A percentile compares a stretch with the other conserved stretches of the same genome.
phyloP scores from a whole-genome alignment of 139 green algal genomes.

The Chlorella sp. region DNA sequence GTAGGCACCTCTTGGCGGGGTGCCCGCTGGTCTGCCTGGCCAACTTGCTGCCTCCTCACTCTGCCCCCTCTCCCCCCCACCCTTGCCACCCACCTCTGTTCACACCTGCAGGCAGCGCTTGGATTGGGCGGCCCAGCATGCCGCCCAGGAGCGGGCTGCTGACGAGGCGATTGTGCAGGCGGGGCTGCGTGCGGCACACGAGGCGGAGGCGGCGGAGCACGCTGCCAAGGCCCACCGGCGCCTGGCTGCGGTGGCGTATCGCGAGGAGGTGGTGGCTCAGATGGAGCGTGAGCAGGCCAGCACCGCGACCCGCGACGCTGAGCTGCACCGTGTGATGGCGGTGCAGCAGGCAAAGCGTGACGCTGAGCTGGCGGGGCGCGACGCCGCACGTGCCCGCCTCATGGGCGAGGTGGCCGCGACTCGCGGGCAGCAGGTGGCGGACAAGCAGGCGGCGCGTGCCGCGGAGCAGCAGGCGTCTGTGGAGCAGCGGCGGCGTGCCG shows the following conservation, averaged over 20 bases:
- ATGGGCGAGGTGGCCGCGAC: constrained; percentile 29
- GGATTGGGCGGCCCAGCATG: background rate
- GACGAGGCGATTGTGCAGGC: constrained; percentile 24
- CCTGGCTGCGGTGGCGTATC: background rate
- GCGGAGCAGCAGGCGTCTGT: constrained; percentile 11
- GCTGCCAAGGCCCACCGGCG: background rate
- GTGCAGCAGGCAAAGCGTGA: constrained; percentile 30
- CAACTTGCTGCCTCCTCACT: background rate
- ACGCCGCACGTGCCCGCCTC: constrained; percentile 29
- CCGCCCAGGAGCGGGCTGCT: constrained; percentile 3
- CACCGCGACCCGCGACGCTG: constrained; percentile 23
- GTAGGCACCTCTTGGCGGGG: background rate
- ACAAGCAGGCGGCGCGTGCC: constrained; percentile 14
- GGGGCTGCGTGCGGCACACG: background rate
- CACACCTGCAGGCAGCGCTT: constrained; percentile 40
- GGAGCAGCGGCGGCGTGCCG: constrained; percentile 17
- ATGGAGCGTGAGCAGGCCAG: constrained; percentile 10
- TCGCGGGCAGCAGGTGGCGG: constrained; percentile 36
- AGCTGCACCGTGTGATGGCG: constrained; percentile 19
- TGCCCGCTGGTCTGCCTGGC: background rate
- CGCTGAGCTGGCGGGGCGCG: constrained; percentile 32
- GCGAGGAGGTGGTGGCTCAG: constrained; percentile 23
- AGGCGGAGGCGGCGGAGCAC: background rate
- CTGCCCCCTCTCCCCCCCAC: background rate
- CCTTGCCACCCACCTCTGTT: background rate